Evolutionary conservation across 208 protist species (phyloP).

Genomic region (Trichomonas vaginalis): DNA sequence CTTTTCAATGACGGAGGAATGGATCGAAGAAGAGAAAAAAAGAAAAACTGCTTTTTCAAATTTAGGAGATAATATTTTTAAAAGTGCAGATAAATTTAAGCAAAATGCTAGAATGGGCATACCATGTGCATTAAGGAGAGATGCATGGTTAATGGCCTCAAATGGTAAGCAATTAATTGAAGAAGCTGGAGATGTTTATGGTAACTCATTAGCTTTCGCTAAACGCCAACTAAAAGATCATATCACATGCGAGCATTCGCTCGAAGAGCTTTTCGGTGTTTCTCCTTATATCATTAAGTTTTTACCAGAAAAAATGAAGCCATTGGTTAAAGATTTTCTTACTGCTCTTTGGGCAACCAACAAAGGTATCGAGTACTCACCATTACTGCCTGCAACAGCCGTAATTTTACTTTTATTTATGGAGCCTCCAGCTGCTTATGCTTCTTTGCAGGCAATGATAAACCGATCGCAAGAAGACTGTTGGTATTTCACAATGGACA

Average conservation of each 20-base stretch:
- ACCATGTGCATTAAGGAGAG: background rate
- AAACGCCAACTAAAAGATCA: background rate
- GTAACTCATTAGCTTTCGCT: background rate
- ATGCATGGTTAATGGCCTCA: background rate
- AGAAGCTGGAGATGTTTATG: background rate
- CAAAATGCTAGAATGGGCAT: background rate
- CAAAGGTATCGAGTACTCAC: background rate
- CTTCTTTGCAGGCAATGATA: background rate
- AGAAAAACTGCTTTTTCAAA: background rate
- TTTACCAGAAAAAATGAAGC: background rate
- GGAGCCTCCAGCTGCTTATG: background rate
- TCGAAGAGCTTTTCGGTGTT: background rate
- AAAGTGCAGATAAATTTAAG: background rate
- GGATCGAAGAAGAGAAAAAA: background rate
- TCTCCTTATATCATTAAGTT: background rate
- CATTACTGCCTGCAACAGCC: background rate
- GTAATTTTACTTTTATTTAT: background rate
- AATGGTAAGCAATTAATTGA: background rate
- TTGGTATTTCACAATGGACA: background rate
- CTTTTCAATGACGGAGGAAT: background rate
- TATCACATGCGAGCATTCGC: too few relatives aligned
- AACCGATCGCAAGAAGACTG: background rate
- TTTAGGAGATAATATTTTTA: background rate
- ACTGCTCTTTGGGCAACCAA: background rate
- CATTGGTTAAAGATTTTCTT: background rate